Evolutionary conservation across 257 asterid genomes (phyloP).

Genomic region (Nicotiana tabacum): DNA sequence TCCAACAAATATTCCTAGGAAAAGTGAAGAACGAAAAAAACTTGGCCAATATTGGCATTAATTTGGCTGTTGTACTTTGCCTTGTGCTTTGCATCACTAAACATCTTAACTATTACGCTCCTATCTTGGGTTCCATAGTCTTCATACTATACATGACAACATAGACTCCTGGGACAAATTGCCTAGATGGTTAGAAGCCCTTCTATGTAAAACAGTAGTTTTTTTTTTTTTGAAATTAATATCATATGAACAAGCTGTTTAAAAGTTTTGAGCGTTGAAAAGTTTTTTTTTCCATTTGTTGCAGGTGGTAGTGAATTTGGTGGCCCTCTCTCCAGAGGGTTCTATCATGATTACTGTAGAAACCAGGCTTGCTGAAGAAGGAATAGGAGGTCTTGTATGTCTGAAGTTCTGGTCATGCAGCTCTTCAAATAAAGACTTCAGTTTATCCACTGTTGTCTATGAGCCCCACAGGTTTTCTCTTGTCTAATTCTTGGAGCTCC

Average conservation of each 20-base stretch:
- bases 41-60: not conserved
- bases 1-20: not conserved
- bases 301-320: conserved; percentile 79
- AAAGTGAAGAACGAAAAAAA: not conserved
- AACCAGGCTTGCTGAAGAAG: conserved; percentile 90
- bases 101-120: not conserved
- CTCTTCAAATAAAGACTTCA: conserved; percentile 55
- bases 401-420: conserved; percentile 79
- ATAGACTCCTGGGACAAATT: not conserved
- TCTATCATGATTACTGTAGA: conserved; percentile 82
- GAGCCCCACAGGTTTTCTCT: conserved; percentile 87
- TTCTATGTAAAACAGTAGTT: not conserved
- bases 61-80: not conserved
- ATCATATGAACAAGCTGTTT: not conserved
- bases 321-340: conserved; percentile 79
- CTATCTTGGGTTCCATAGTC: not conserved
- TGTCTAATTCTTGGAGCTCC: conserved; percentile 2
- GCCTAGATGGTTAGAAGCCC: not conserved
- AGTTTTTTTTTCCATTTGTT: not conserved
- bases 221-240: not conserved
- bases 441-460: conserved; percentile 83
- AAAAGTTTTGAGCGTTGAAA: not conserved
- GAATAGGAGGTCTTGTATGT: conserved; percentile 81
- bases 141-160: not conserved
- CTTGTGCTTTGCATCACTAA: not conserved